Conservation (phyloP, 495 filamentous ascomycete genomes). For the Aspergillus homomorphus region DNA sequence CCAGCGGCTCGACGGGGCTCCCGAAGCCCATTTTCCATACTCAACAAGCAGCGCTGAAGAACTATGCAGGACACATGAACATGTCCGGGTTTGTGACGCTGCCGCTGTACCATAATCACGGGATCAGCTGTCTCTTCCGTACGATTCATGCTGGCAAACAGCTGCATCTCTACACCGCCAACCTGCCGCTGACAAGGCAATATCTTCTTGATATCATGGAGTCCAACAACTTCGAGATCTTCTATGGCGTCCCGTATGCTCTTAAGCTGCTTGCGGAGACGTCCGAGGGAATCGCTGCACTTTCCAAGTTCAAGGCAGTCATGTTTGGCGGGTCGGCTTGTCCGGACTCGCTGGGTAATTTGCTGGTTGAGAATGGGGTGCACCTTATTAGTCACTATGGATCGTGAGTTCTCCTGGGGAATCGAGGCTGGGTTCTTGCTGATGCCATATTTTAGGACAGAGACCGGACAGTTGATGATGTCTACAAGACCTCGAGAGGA, state of each 20-base stretch:
- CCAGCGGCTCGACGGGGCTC: conserved; percentile 57
- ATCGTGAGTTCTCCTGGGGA: conserved; percentile 37
- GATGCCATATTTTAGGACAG: conserved; percentile 36
- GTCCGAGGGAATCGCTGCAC: conserved; percentile 41
- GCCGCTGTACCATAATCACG: conserved; percentile 53
- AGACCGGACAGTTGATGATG: conserved; percentile 57
- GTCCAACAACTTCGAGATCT: conserved; percentile 43
- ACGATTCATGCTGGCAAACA: conserved; percentile 47
- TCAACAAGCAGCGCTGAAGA: conserved; percentile 31
- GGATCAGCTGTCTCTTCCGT: conserved; percentile 40
- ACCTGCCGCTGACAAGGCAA: conserved; percentile 52
- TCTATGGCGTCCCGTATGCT: conserved; percentile 55
- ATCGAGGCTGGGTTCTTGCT: neutral
- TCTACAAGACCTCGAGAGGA: conserved; percentile 47
- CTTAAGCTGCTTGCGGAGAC: conserved; percentile 53
- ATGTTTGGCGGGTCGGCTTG: conserved; percentile 51
- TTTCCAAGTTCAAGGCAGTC: conserved; percentile 46
- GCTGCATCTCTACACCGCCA: conserved; percentile 46
- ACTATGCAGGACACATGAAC: conserved; percentile 32
- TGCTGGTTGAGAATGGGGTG: conserved; percentile 52
- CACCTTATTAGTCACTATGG: conserved; percentile 52
- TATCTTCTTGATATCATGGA: conserved; percentile 47
- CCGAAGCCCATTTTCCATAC: conserved; percentile 51
- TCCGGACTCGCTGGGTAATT: conserved; percentile 55
- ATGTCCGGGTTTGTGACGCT: conserved; percentile 47